phyloP scores from a whole-genome alignment of 148 eudicot species.

The Arbutus unedo region DNA sequence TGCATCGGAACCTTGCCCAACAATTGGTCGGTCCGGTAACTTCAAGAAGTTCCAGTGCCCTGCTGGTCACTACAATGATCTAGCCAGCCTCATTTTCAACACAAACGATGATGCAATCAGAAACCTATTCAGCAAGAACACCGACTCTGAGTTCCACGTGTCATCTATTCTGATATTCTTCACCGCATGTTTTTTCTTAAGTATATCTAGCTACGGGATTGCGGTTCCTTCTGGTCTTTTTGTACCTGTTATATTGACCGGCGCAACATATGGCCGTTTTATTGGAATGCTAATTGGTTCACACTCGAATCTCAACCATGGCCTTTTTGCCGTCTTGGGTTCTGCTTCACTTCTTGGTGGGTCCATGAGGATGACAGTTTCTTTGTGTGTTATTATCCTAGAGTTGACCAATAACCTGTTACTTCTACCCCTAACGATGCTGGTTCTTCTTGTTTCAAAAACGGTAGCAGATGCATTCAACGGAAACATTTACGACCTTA shows the following conservation, averaged over 20 bases:
- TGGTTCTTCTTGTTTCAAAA: conserved; percentile 82
- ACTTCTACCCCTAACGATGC: conserved; percentile 74
- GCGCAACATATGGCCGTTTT: conserved; percentile 88
- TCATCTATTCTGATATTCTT: conserved; percentile 69
- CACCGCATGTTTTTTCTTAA: conserved; percentile 65
- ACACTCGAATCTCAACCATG: conserved; percentile 63
- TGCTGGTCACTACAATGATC: conserved; percentile 83
- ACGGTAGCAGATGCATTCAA: conserved; percentile 84
- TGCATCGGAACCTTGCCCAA: conserved; percentile 73
- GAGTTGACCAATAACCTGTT: conserved; percentile 82
- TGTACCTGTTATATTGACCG: conserved; percentile 77
- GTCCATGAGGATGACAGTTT: conserved; percentile 93
- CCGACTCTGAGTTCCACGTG: conserved; percentile 72
- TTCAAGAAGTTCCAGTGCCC: conserved; percentile 88
- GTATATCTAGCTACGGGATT: conserved; percentile 78
- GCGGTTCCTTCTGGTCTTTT: conserved; percentile 87
- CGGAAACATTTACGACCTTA: conserved; percentile 61
- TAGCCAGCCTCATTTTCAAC: conserved; percentile 91
- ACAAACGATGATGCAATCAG: conserved; percentile 88
- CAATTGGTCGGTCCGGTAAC: conserved; percentile 84
- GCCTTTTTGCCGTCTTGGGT: conserved; percentile 89
- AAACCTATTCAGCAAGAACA: conserved; percentile 80
- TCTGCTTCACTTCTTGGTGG: conserved; percentile 92
- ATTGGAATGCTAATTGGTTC: conserved; percentile 73
- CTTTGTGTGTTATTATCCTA: conserved; percentile 76